Percentiles rank a stretch among this genome's conserved stretches.
Conservation (phyloP, 306 rosid species). For the Aeschynomene evenia region DNA sequence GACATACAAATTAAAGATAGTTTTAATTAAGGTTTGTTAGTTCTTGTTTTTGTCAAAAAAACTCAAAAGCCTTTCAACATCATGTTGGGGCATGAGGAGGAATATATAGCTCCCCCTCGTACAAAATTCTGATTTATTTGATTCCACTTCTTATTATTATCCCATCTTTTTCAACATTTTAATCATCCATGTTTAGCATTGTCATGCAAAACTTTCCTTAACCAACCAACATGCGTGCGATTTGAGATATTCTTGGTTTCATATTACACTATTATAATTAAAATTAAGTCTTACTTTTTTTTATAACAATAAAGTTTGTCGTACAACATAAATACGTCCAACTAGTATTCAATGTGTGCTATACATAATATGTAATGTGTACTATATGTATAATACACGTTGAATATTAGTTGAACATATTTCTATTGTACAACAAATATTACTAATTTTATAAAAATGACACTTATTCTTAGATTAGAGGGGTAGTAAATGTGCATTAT, state of each 20-base stretch:
- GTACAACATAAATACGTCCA: too few relatives aligned
- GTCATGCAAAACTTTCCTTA: conserved; percentile 15
- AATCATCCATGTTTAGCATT: conserved; percentile 46
- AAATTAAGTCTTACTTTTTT: too few relatives aligned
- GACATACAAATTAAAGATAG: conserved; percentile 7
- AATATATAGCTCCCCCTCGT: conserved; percentile 30
- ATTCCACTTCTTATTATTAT: conserved; percentile 26
- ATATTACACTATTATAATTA: conserved; percentile 26
- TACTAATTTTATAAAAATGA: too few relatives aligned
- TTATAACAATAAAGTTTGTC: too few relatives aligned
- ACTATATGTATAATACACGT: too few relatives aligned
- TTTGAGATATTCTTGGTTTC: conserved; percentile 27
- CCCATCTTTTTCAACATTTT: conserved; percentile 33
- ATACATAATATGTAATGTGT: too few relatives aligned
- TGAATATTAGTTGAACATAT: too few relatives aligned
- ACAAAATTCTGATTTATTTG: conserved; percentile 40
- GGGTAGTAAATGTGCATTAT: not conserved
- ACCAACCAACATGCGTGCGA: conserved; percentile 32
- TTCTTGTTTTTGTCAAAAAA: conserved; percentile 29
- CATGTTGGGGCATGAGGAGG: conserved; percentile 49
- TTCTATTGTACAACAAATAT: too few relatives aligned
- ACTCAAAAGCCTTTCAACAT: conserved; percentile 40
- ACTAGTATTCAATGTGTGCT: too few relatives aligned
- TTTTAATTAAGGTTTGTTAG: conserved; percentile 25
- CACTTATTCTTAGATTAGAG: too few relatives aligned